A percentile compares a stretch with the other conserved stretches of the same genome.
phyloP scores from a whole-genome alignment of 202 grass and related monocot genomes.

The Thinopyrum obtusiflorum region DNA sequence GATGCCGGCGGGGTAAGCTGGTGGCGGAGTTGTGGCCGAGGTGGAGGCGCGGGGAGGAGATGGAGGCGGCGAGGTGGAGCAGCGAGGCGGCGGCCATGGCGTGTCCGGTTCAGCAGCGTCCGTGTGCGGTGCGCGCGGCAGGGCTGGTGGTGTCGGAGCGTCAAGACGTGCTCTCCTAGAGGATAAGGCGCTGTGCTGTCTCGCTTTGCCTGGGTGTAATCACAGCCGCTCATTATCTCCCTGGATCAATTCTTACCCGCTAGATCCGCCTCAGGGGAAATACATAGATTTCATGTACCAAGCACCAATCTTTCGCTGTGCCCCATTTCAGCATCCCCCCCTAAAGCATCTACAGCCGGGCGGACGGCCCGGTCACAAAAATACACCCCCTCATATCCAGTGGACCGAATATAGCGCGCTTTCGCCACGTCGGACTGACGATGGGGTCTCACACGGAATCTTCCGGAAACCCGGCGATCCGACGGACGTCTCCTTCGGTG shows the following conservation, averaged over 20 bases:
- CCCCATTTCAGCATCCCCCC: too few relatives aligned
- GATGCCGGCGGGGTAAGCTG: background rate
- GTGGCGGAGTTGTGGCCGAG: background rate
- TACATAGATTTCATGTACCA: background rate
- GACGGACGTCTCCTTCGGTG: too few relatives aligned
- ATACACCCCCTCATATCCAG: too few relatives aligned
- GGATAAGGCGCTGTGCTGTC: constrained; percentile 32
- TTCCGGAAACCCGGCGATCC: too few relatives aligned
- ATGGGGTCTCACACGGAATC: too few relatives aligned
- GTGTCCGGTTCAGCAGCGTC: background rate
- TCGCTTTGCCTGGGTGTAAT: background rate
- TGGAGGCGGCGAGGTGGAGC: constrained; percentile 32
- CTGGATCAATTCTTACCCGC: background rate
- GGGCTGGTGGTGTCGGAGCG: background rate
- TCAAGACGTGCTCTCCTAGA: background rate
- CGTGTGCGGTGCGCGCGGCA: background rate
- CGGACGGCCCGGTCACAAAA: too few relatives aligned
- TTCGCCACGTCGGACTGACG: too few relatives aligned
- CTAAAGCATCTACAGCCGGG: too few relatives aligned
- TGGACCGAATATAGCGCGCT: too few relatives aligned
- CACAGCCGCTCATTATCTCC: background rate
- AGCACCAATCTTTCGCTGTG: too few relatives aligned
- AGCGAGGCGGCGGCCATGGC: constrained; percentile 40
- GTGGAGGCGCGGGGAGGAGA: constrained; percentile 10
- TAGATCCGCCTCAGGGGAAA: background rate